Percentiles rank a stretch among this genome's conserved stretches.
Evolutionary conservation across 805 yeast genomes (phyloP).

Genomic region (Blastobotrys attinorum): DNA sequence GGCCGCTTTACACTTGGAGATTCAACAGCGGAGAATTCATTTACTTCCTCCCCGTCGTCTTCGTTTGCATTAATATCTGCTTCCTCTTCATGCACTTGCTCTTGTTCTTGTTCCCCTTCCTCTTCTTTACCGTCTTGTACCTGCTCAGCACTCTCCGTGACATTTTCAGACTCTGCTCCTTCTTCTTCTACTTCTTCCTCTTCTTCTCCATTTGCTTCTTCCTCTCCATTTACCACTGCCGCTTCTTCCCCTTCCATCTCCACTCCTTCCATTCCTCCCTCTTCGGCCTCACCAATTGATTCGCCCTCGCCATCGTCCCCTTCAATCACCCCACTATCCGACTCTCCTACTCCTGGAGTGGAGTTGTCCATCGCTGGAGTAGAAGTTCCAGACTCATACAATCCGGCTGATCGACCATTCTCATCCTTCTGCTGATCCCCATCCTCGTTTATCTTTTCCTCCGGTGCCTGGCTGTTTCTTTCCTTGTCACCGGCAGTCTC

Average conservation of each 20-base stretch:
- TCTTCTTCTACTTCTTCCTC: neutral
- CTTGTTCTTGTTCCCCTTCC: too few species aligned
- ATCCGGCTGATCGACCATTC: too few species aligned
- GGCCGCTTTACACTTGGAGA: too few species aligned
- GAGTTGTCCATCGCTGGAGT: too few species aligned
- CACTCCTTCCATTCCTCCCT: neutral
- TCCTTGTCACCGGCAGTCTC: conserved; percentile 4
- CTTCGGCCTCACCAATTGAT: conserved; percentile 3
- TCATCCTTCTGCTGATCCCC: conserved; percentile 7
- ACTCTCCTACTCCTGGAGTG: conserved; percentile 2
- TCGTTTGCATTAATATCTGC: too few species aligned
- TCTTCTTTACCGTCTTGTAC: too few species aligned
- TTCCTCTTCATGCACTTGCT: too few species aligned
- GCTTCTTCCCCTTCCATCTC: neutral
- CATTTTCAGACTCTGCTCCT: conserved; percentile 3
- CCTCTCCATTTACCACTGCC: neutral
- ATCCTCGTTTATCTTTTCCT: conserved; percentile 11
- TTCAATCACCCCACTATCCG: neutral
- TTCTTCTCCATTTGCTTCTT: conserved; percentile 8
- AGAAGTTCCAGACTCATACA: too few species aligned
- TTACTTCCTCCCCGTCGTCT: too few species aligned
- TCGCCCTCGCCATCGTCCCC: conserved; percentile 10
- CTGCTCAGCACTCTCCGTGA: conserved; percentile 1
- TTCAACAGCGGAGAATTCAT: too few species aligned
- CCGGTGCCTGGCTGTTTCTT: conserved; percentile 8